These are phyloP conservation scores for Salix viminalis DNA, from an alignment of 345 rosid genomes.

Conservation along the genomic window DNA sequence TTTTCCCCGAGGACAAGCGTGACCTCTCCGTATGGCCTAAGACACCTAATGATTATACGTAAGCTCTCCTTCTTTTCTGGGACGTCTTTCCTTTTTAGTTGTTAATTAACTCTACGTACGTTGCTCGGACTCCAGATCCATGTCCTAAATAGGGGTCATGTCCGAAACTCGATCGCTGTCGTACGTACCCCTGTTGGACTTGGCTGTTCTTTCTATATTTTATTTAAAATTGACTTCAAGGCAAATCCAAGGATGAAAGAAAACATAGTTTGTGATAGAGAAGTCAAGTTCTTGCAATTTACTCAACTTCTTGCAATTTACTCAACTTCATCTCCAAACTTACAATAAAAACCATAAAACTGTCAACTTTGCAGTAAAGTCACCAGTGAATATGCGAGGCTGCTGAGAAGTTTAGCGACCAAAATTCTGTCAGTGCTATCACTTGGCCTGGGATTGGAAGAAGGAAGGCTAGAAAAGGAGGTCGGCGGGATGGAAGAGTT, in stretches of 20 bases:
- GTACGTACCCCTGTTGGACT: not conserved
- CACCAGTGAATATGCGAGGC: constrained; percentile 77
- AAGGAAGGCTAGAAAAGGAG: constrained; percentile 78
- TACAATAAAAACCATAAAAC: not conserved
- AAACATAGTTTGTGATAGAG: not conserved
- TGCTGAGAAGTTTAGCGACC: constrained; percentile 58
- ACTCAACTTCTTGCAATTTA: not conserved
- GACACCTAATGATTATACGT: constrained; percentile 72
- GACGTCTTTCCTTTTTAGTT: not conserved
- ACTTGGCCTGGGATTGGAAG: constrained; percentile 71
- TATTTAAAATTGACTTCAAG: not conserved
- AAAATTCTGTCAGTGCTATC: constrained; percentile 63
- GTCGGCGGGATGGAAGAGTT: constrained; percentile 86
- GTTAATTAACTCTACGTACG: not conserved
- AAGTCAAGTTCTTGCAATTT: not conserved
- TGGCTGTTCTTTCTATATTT: not conserved
- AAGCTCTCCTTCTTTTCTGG: constrained; percentile 22
- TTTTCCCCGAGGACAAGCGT: constrained; percentile 71
- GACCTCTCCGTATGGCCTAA: constrained; percentile 85
- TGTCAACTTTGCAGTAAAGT: constrained; percentile 42
- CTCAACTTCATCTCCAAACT: not conserved
- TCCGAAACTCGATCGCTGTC: not conserved
- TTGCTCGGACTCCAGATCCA: not conserved
- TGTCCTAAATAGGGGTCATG: not conserved
- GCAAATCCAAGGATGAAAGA: not conserved